Evolutionary conservation across 2,329 filamentous ascomycete species (phyloP).

Genomic region (Neurospora sp.): DNA sequence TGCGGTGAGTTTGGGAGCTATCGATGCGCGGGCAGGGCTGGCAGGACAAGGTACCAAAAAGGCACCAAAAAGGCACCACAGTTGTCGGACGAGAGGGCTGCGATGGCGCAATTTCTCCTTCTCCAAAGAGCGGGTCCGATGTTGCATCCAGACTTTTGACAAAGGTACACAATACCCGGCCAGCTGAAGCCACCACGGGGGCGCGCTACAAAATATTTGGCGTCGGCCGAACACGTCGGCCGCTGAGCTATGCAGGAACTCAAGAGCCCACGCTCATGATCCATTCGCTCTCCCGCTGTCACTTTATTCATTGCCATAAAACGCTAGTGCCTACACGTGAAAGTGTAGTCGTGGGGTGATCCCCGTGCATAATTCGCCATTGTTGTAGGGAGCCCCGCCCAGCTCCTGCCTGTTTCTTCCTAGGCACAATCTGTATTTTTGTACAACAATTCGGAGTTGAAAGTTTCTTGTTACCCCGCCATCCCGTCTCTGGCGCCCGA

Average conservation of each 20-base stretch:
- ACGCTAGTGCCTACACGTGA: not conserved
- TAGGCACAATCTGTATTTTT: not conserved
- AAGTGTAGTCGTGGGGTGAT: not conserved
- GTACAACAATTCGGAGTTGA: not conserved
- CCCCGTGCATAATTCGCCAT: not conserved
- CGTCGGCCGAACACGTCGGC: not conserved
- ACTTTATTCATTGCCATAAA: not conserved
- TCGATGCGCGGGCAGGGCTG: not conserved
- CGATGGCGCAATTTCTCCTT: not conserved
- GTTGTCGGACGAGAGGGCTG: not conserved
- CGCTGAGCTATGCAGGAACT: not conserved
- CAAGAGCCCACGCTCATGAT: not conserved
- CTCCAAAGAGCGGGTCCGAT: not conserved
- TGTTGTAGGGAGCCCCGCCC: not conserved
- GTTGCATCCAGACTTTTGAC: slow-evolving; percentile 6
- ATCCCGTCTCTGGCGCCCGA: slow-evolving; percentile 14
- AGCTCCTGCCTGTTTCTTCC: not conserved
- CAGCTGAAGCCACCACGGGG: slow-evolving; percentile 1
- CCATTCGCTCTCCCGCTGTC: not conserved
- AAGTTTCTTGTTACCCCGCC: slow-evolving; percentile 12
- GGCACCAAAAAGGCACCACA: not conserved
- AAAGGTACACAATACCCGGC: slow-evolving; percentile 12
- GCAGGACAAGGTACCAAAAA: not conserved
- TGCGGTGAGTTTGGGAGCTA: not conserved
- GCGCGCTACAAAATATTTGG: slow-evolving; percentile 12